Evolutionary conservation across 306 rosid species (phyloP).

Genomic region (Lithocarpus polystachyus): DNA sequence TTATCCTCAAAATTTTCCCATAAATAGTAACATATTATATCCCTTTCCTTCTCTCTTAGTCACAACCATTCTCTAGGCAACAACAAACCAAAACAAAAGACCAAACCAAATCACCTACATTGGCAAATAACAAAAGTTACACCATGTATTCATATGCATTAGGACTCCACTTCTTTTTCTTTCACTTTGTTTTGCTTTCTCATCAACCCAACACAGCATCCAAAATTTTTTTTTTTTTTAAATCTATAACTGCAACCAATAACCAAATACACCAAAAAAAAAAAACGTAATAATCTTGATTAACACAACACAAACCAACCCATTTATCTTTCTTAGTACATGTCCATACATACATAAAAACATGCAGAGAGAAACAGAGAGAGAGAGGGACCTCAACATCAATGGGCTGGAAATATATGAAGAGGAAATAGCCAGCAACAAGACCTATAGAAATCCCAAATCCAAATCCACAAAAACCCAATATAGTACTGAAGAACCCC

Average conservation of each 20-base stretch:
- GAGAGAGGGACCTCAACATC: slow-evolving; percentile 54
- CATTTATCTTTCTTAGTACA: background rate
- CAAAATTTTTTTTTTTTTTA: no score
- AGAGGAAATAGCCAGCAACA: slow-evolving; percentile 73
- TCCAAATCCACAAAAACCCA: slow-evolving; percentile 82
- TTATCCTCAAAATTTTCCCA: background rate
- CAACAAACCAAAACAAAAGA: background rate
- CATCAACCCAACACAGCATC: slow-evolving; percentile 11
- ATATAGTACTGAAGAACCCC: slow-evolving; percentile 73
- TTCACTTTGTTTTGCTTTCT: slow-evolving; percentile 4
- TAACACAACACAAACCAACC: background rate
- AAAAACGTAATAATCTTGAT: background rate
- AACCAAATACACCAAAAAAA: no score
- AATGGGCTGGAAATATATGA: slow-evolving; percentile 58
- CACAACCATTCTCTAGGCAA: background rate
- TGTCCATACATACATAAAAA: background rate
- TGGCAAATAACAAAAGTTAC: background rate
- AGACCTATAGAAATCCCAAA: slow-evolving; percentile 74
- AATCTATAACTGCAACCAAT: background rate
- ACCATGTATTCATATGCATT: background rate
- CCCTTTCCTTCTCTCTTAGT: background rate
- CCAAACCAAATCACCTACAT: background rate
- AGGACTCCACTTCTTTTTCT: background rate
- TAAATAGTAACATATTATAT: background rate
- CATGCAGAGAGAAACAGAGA: background rate